Evolutionary conservation across 495 filamentous ascomycete species (phyloP).

Genomic region (Aspergillus conjunctus): DNA sequence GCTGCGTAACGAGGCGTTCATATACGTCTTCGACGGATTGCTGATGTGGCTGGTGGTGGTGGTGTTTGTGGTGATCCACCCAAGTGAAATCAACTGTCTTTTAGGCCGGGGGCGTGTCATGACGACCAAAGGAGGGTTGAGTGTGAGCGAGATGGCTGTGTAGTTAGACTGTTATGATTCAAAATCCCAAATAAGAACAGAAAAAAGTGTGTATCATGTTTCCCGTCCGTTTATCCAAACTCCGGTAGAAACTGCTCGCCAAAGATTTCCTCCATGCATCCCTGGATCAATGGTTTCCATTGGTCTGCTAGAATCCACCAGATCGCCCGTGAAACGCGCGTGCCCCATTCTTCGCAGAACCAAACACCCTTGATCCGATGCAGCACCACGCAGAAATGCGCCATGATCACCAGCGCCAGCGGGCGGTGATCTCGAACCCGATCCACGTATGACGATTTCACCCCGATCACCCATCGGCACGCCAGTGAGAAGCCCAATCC

Average conservation of each 20-base stretch:
- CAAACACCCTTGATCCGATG: constrained; percentile 44
- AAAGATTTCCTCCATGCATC: constrained; percentile 40
- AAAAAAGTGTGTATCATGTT: not conserved
- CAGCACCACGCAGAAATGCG: constrained; percentile 50
- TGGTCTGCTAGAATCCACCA: constrained; percentile 41
- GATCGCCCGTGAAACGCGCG: constrained; percentile 37
- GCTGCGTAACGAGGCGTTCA: constrained; percentile 57
- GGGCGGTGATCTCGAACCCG: constrained; percentile 55
- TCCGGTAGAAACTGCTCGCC: constrained; percentile 27
- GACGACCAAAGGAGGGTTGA: constrained; percentile 28
- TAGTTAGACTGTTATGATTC: constrained; percentile 10
- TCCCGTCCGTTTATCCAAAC: constrained; percentile 3
- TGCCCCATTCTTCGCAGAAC: constrained; percentile 52
- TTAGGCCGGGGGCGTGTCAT: constrained; percentile 25
- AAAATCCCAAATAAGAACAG: not conserved
- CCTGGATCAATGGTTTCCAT: constrained; percentile 41
- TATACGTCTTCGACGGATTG: constrained; percentile 64
- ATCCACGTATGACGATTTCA: constrained; percentile 52
- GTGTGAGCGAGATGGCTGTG: constrained; percentile 17
- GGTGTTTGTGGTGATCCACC: constrained; percentile 46
- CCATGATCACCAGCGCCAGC: constrained; percentile 54
- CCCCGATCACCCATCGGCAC: constrained; percentile 50
- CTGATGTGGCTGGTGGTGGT: constrained; percentile 58
- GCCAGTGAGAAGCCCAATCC: constrained; percentile 34
- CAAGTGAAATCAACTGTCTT: constrained; percentile 33